Evolutionary conservation across 75 land plant species (phyloP), one percentile per base, ranked within the genome.

Genomic region (Chamaecyparis obtusa): DNA sequence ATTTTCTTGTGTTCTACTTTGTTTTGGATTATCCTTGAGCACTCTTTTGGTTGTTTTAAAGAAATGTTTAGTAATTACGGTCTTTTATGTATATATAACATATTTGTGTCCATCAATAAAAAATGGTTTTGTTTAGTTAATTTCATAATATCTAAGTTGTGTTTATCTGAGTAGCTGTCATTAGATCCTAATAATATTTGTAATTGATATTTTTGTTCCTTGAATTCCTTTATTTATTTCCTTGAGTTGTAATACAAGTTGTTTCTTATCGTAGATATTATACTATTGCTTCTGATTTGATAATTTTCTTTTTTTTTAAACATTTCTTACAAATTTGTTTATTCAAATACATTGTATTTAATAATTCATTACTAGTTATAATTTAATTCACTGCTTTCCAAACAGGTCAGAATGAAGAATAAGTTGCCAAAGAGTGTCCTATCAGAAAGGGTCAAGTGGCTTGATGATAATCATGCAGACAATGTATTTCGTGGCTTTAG

Each of bases 401-500:
- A 67, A 86, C 91, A 94, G 96, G 90, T 91, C 64, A 90, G 86
- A 84, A 69, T 86, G 60, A 89, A 78, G 84, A 94, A 91, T 77
- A 92, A 88, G 86, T 91, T 96, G 37, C 60, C 91, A 67, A 92
- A 82, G 88, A 91, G 91, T 64, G 92, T 90, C 39, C 88, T 96
- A 1, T 56, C 37, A 37, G 92, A 93, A 86, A 91, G 98, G 88
- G 94, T 87, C 17, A 96, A 96, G 84, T 83, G 90, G 88, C 83
- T 96, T 49, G 93, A 94, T 87, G 89, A 89, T 84, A 88, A 77
- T 11, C 93, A 86, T 79, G 90, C 43, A 48, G 99, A 91, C 51
- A 89, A 85, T 86, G 85, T 96, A 36, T 90, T 95, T 86, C 89
- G 69, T 83, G 92, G 93, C 24, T 93, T 93, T 55, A 93, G 90